A percentile compares a stretch with the other conserved stretches of the same genome.
Conservation (phyloP, 2,329 filamentous ascomycete species). For the Aspergillus tubingensis region DNA sequence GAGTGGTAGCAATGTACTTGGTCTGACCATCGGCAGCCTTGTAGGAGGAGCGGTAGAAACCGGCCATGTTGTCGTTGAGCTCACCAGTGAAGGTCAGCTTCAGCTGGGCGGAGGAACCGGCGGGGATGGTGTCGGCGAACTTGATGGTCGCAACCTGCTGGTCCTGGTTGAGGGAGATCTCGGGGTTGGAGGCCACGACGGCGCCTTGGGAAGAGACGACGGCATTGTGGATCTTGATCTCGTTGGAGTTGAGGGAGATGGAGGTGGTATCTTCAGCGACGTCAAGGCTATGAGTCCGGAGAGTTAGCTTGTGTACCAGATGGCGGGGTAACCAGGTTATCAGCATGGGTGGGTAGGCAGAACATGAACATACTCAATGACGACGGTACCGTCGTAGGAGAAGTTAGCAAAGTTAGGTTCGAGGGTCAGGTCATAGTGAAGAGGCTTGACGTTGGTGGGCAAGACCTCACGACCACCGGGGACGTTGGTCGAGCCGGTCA, state of each 20-base stretch:
- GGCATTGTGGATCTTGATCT: constrained; percentile 78
- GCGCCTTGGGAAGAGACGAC: constrained; percentile 63
- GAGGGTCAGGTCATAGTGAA: constrained; percentile 86
- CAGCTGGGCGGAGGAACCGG: constrained; percentile 75
- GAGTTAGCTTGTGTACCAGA: constrained; percentile 8
- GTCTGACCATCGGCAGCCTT: constrained; percentile 77
- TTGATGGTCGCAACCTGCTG: constrained; percentile 79
- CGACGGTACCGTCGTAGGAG: constrained; percentile 80
- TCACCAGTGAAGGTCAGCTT: constrained; percentile 76
- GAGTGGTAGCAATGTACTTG: constrained; percentile 82
- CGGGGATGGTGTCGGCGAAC: constrained; percentile 71
- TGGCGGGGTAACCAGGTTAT: neutral
- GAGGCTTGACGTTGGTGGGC: constrained; percentile 87
- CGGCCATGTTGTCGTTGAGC: constrained; percentile 93
- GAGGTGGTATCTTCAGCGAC: constrained; percentile 81
- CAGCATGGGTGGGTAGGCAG: no score
- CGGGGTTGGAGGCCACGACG: constrained; percentile 62
- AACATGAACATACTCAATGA: constrained; percentile 65
- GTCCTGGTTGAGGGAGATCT: constrained; percentile 72
- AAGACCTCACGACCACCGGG: constrained; percentile 76
- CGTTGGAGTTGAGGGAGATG: constrained; percentile 83
- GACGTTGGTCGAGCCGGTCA: constrained; percentile 59
- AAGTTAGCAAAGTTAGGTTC: constrained; percentile 89
- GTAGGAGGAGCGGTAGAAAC: constrained; percentile 95
- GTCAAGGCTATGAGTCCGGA: constrained; percentile 59